phyloP scores from a whole-genome alignment of 441 rosid species.

The Euphorbia schlechtendalii region DNA sequence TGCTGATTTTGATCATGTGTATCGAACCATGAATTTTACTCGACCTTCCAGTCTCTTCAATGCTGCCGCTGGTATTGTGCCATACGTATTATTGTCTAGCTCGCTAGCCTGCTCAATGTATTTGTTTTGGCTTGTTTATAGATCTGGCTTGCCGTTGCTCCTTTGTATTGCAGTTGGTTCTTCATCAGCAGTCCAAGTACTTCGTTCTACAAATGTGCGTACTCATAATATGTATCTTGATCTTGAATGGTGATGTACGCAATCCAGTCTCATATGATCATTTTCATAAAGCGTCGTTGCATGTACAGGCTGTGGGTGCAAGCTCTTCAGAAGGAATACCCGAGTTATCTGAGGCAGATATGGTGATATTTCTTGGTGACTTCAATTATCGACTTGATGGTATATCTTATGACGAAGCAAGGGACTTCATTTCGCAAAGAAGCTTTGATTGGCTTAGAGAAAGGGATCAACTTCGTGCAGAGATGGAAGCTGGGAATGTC shows the following conservation, averaged over 20 bases:
- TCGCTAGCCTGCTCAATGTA: slow-evolving; percentile 58
- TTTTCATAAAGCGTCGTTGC: slow-evolving; percentile 16
- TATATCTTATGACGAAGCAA: slow-evolving; percentile 96
- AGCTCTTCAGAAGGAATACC: slow-evolving; percentile 59
- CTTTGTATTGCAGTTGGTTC: slow-evolving; percentile 92
- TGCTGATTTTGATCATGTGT: slow-evolving; percentile 97
- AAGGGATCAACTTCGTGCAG: slow-evolving; percentile 91
- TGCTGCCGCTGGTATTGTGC: slow-evolving; percentile 74
- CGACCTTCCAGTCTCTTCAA: slow-evolving; percentile 51
- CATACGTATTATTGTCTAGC: slow-evolving; percentile 61
- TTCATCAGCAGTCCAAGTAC: slow-evolving; percentile 61
- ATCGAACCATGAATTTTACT: slow-evolving; percentile 77
- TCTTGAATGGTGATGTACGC: slow-evolving; percentile 12
- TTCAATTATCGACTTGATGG: slow-evolving; percentile 92
- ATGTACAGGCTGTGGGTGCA: slow-evolving; percentile 42
- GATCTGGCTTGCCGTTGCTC: slow-evolving; percentile 80
- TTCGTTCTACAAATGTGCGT: slow-evolving; percentile 65
- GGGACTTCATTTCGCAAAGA: slow-evolving; percentile 97
- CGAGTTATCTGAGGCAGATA: slow-evolving; percentile 93
- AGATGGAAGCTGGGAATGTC: slow-evolving; percentile 92
- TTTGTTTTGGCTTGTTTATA: slow-evolving; percentile 70
- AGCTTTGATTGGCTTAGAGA: slow-evolving; percentile 99
- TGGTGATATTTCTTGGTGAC: slow-evolving; percentile 91
- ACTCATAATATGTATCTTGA: slow-evolving; percentile 10
- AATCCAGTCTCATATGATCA: slow-evolving; percentile 11